A percentile compares a stretch with the other conserved stretches of the same genome.
These are phyloP conservation scores for Sindora glabra DNA, from an alignment of 306 rosid species.

Conservation along the genomic window DNA sequence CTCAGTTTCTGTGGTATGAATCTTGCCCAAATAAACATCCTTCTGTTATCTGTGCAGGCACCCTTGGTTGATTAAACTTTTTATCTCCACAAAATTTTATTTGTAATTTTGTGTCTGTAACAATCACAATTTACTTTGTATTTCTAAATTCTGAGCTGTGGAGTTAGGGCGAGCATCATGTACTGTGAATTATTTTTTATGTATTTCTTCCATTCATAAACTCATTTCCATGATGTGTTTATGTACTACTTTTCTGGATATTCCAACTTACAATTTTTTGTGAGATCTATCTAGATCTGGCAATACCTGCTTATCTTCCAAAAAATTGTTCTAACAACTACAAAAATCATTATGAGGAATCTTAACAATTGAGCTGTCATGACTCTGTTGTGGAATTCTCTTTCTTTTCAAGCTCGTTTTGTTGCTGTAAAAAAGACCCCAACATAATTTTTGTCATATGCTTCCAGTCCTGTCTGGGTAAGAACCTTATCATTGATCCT, in stretches of 20 bases:
- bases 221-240: background rate
- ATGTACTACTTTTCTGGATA: background rate
- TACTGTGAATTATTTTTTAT: background rate
- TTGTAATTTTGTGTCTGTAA: background rate
- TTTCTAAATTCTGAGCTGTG: background rate
- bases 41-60: background rate
- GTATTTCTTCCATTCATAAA: background rate
- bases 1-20: conserved; percentile 93
- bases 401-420: background rate
- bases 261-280: conserved; percentile 5
- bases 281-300: background rate
- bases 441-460: conserved; percentile 3
- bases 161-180: background rate
- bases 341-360: background rate
- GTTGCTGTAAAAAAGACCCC: background rate
- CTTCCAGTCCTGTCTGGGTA: conserved; percentile 68
- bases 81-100: background rate
- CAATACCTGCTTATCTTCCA: background rate
- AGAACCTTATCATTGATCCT: conserved; percentile 82
- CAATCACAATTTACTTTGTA: background rate
- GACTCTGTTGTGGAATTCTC: background rate
- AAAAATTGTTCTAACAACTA: background rate
- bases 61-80: background rate
- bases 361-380: conserved; percentile 4
- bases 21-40: conserved; percentile 1